A percentile compares a stretch with the other conserved stretches of the same genome.
Evolutionary conservation across 805 yeast species (phyloP).

Genomic region (Saturnispora serradocipensis): DNA sequence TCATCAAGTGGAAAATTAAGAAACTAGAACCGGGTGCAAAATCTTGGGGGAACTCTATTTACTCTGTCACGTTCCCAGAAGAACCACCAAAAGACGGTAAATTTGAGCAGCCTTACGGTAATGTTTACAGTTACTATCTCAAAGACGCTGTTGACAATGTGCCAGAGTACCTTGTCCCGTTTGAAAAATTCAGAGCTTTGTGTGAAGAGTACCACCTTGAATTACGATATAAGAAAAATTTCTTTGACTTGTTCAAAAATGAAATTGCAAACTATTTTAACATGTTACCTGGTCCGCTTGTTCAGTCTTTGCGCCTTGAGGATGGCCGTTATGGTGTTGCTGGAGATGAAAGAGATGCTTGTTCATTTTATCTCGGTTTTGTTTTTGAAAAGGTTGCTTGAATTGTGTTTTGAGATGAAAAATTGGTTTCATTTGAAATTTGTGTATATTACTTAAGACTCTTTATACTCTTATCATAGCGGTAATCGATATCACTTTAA

Average conservation of each 20-base stretch:
- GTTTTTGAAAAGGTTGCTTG: slow-evolving; percentile 46
- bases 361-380: slow-evolving; percentile 78
- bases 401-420: background rate
- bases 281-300: slow-evolving; percentile 44
- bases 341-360: slow-evolving; percentile 81
- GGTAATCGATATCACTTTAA: no score
- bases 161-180: slow-evolving; percentile 94
- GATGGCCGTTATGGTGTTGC: slow-evolving; percentile 83
- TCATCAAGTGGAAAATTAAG: slow-evolving; percentile 57
- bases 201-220: slow-evolving; percentile 79
- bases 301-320: slow-evolving; percentile 59
- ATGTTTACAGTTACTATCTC: slow-evolving; percentile 69
- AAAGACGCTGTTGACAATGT: slow-evolving; percentile 94
- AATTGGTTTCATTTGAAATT: background rate
- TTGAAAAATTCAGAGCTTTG: slow-evolving; percentile 72
- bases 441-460: background rate
- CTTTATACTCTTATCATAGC: background rate
- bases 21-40: slow-evolving; percentile 42
- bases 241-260: slow-evolving; percentile 71
- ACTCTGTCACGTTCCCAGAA: slow-evolving; percentile 71
- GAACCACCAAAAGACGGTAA: slow-evolving; percentile 69
- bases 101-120: slow-evolving; percentile 72
- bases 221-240: slow-evolving; percentile 63
- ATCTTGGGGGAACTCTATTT: slow-evolving; percentile 79
- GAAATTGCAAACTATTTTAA: slow-evolving; percentile 63